Evolutionary conservation across 352 stramenopile genomes (phyloP).

Genomic region (Phytophthora meadii): DNA sequence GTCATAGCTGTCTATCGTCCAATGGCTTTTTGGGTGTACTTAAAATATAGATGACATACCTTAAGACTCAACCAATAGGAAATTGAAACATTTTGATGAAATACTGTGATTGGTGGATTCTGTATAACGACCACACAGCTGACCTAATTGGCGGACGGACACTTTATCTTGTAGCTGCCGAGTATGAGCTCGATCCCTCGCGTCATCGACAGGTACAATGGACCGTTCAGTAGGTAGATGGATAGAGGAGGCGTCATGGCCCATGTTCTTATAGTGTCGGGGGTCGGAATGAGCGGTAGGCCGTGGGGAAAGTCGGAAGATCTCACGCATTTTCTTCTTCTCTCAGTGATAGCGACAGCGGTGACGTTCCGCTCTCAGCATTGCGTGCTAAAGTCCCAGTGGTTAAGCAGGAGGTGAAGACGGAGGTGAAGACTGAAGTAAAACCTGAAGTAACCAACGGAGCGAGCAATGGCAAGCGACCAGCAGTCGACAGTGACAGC

Average conservation of each 20-base stretch:
- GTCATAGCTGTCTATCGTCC: constrained; percentile 24
- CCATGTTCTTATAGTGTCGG: not conserved
- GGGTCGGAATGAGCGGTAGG: not conserved
- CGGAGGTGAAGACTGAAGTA: constrained; percentile 37
- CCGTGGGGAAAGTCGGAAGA: constrained; percentile 25
- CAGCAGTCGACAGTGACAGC: constrained; percentile 54
- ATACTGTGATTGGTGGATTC: too few relatives aligned
- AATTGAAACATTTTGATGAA: too few relatives aligned
- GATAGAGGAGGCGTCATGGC: constrained; percentile 7
- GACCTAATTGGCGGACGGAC: not conserved
- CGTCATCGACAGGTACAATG: constrained; percentile 53
- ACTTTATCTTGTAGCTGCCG: constrained; percentile 18
- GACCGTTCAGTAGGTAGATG: not conserved
- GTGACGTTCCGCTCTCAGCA: constrained; percentile 80
- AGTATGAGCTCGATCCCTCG: constrained; percentile 42
- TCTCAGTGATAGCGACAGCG: constrained; percentile 73
- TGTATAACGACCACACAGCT: not conserved
- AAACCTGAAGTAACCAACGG: constrained; percentile 6
- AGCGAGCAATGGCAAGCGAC: constrained; percentile 36
- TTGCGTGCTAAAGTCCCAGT: constrained; percentile 42
- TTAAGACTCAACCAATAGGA: too few relatives aligned
- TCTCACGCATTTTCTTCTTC: constrained; percentile 26
- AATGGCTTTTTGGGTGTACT: constrained; percentile 20
- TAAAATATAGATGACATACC: too few relatives aligned
- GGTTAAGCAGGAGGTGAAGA: constrained; percentile 34